These are phyloP conservation scores for Protomyces inouyei DNA, from an alignment of 1,139 yeast species.

Conservation along the genomic window DNA sequence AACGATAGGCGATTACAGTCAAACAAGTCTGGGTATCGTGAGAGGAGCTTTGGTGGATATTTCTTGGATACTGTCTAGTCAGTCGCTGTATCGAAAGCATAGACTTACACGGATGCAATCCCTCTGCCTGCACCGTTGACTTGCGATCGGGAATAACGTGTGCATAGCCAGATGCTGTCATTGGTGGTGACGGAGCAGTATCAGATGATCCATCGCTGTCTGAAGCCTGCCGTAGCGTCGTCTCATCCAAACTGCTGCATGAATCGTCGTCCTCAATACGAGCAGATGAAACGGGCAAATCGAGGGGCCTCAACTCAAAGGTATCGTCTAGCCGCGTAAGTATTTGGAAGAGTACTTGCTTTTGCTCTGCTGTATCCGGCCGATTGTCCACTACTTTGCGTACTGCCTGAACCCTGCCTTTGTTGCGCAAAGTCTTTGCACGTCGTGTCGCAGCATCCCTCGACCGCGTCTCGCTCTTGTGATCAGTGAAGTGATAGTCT, in stretches of 20 bases:
- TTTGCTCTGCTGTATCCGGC: neutral
- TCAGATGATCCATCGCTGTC: too few species aligned
- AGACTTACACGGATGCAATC: too few species aligned
- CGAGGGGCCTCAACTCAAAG: neutral
- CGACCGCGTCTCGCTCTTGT: neutral
- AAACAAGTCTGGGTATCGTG: slow-evolving; percentile 26
- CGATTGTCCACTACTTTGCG: neutral
- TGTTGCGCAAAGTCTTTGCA: neutral
- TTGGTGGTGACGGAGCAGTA: neutral
- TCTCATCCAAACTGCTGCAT: neutral
- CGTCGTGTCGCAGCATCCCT: neutral
- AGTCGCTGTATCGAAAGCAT: too few species aligned
- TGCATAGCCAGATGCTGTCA: neutral
- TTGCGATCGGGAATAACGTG: neutral
- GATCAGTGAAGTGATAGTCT: neutral
- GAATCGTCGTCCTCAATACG: neutral
- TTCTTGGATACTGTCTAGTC: too few species aligned
- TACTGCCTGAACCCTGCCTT: neutral
- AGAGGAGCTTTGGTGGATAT: neutral
- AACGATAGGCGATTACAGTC: slow-evolving; percentile 27
- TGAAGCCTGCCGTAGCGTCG: neutral
- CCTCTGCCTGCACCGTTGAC: neutral
- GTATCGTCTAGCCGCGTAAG: neutral
- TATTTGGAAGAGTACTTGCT: neutral
- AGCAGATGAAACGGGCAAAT: neutral